These are phyloP conservation scores for Scheffersomyces coipomensis DNA, from an alignment of 805 yeast genomes.

Conservation along the genomic window DNA sequence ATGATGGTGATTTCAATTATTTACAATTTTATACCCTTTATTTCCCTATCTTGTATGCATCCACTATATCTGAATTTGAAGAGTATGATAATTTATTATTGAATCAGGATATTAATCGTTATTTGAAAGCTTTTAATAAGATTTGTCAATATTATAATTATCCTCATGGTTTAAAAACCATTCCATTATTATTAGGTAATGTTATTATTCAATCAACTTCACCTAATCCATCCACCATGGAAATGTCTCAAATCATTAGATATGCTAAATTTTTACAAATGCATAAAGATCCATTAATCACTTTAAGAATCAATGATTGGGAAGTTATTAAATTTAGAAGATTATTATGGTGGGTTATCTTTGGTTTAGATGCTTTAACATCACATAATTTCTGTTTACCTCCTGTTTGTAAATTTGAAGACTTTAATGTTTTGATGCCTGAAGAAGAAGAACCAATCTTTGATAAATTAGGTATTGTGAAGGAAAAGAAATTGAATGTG, in stretches of 20 bases:
- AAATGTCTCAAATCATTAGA: slow-evolving; percentile 53
- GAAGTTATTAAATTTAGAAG: slow-evolving; percentile 52
- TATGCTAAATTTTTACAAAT: slow-evolving; percentile 56
- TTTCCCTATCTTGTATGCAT: slow-evolving; percentile 56
- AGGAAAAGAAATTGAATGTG: slow-evolving; percentile 38
- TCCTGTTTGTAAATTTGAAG: slow-evolving; percentile 52
- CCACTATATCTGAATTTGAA: slow-evolving; percentile 59
- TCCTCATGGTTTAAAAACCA: slow-evolving; percentile 46
- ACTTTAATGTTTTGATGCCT: slow-evolving; percentile 58
- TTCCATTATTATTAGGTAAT: slow-evolving; percentile 44
- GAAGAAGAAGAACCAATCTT: slow-evolving; percentile 41
- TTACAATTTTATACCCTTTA: slow-evolving; percentile 47
- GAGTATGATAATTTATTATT: slow-evolving; percentile 49
- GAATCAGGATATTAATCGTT: slow-evolving; percentile 49
- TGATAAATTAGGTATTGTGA: slow-evolving; percentile 23
- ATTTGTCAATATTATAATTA: slow-evolving; percentile 50
- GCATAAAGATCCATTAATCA: slow-evolving; percentile 59
- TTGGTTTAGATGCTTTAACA: slow-evolving; percentile 56
- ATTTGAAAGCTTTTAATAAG: slow-evolving; percentile 47
- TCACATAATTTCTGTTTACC: slow-evolving; percentile 55
- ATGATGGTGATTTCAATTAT: slow-evolving; percentile 31
- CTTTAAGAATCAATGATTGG: slow-evolving; percentile 48
- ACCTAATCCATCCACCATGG: slow-evolving; percentile 57
- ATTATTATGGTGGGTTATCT: slow-evolving; percentile 67
- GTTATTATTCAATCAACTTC: slow-evolving; percentile 51